Percentiles rank a stretch among this genome's conserved stretches.
Evolutionary conservation across 2,329 filamentous ascomycete genomes (phyloP).

Genomic region (Corinectria fuckeliana): DNA sequence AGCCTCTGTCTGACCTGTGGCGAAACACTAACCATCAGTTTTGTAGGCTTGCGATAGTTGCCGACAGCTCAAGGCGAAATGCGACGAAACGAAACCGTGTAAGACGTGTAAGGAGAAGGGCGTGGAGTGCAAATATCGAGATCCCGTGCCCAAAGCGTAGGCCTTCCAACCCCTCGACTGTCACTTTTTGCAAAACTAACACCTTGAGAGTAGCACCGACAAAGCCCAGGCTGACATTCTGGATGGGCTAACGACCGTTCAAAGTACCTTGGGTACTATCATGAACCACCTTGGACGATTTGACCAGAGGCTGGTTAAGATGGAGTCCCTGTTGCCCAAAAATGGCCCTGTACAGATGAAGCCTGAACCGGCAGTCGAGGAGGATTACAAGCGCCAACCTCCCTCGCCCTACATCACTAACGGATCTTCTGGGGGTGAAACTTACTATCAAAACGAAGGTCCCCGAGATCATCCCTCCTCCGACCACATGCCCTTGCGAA

Average conservation of each 20-base stretch:
- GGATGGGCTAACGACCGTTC: constrained; percentile 56
- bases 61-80: constrained; percentile 87
- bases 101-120: constrained; percentile 90
- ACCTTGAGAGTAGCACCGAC: constrained; percentile 54
- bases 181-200: constrained; percentile 11
- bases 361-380: constrained; percentile 40
- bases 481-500: constrained; percentile 36
- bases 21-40: constrained; percentile 20
- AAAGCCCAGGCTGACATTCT: constrained; percentile 67
- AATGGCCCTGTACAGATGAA: constrained; percentile 30
- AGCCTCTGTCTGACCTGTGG: background rate
- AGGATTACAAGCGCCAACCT: constrained; percentile 37
- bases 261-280: constrained; percentile 46
- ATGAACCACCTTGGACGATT: constrained; percentile 47
- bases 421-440: constrained; percentile 25
- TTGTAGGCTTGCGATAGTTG: constrained; percentile 89
- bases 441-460: constrained; percentile 30
- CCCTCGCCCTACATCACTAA: constrained; percentile 32
- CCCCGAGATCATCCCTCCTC: constrained; percentile 38
- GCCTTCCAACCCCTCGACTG: constrained; percentile 40
- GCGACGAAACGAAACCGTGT: constrained; percentile 83
- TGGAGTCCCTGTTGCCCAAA: constrained; percentile 41
- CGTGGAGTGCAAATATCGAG: constrained; percentile 84
- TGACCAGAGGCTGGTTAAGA: constrained; percentile 46
- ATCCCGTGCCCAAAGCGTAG: constrained; percentile 90